A percentile compares a stretch with the other conserved stretches of the same genome.
These are phyloP conservation scores for Pelargonium myrrhifolium DNA, from an alignment of 441 rosid genomes.

Conservation along the genomic window DNA sequence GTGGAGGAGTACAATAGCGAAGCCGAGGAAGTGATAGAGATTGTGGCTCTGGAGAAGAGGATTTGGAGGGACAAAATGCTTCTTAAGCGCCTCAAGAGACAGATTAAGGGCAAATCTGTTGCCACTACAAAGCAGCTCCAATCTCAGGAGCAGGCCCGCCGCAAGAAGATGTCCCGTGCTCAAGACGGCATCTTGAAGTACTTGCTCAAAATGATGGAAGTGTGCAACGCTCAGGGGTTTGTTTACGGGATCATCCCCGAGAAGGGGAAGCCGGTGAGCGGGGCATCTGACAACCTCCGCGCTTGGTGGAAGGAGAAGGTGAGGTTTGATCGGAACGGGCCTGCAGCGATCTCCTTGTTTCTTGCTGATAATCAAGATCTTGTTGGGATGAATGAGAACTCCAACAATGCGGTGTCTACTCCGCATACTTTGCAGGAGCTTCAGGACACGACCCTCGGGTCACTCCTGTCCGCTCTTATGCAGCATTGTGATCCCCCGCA, in stretches of 20 bases:
- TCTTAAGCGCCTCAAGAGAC: slow-evolving; percentile 58
- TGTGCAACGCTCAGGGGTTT: slow-evolving; percentile 83
- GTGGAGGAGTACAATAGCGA: slow-evolving; percentile 48
- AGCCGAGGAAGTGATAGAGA: slow-evolving; percentile 40
- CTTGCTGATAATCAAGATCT: slow-evolving; percentile 43
- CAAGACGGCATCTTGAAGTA: slow-evolving; percentile 81
- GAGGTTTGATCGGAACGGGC: slow-evolving; percentile 84
- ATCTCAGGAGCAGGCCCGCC: slow-evolving; percentile 90
- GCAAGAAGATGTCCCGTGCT: slow-evolving; percentile 77
- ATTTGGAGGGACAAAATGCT: slow-evolving; percentile 79
- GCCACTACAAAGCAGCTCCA: slow-evolving; percentile 69
- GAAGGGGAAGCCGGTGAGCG: slow-evolving; percentile 80
- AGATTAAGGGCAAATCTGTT: slow-evolving; percentile 41
- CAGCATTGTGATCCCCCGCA: slow-evolving; percentile 91
- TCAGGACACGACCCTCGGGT: slow-evolving; percentile 94
- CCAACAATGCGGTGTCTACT: slow-evolving; percentile 33
- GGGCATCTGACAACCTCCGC: slow-evolving; percentile 86
- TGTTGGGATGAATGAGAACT: slow-evolving; percentile 42
- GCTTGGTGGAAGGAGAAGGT: slow-evolving; percentile 99
- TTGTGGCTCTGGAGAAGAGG: slow-evolving; percentile 72
- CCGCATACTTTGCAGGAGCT: slow-evolving; percentile 70
- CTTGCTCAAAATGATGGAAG: slow-evolving; percentile 81
- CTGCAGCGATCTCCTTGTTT: slow-evolving; percentile 68
- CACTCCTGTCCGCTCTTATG: slow-evolving; percentile 76
- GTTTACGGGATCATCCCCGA: slow-evolving; percentile 85